A percentile compares a stretch with the other conserved stretches of the same genome.
phyloP scores from a whole-genome alignment of 2,329 filamentous ascomycete genomes.

The Colletotrichum limetticola region DNA sequence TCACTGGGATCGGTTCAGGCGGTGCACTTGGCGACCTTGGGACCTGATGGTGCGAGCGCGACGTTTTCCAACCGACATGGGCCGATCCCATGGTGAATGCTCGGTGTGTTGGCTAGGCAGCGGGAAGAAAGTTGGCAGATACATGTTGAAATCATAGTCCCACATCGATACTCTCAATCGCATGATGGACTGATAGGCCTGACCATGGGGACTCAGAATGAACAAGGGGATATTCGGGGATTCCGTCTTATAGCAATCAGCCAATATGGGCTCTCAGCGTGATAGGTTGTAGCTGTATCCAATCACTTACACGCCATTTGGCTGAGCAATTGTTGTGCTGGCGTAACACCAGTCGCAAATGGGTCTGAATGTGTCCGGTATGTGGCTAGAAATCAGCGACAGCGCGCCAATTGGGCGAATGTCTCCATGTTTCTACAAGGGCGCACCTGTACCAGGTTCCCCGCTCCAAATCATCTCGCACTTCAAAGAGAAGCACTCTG shows the following conservation, averaged over 20 bases:
- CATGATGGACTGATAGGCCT: too few species aligned
- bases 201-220: too few species aligned
- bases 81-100: not conserved
- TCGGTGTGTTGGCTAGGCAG: too few species aligned
- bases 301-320: too few species aligned
- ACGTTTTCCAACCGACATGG: slow-evolving; percentile 25
- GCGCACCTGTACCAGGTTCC: not conserved
- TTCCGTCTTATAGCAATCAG: too few species aligned
- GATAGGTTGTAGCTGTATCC: too few species aligned
- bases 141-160: not conserved
- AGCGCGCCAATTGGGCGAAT: not conserved
- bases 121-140: not conserved
- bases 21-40: slow-evolving; percentile 21
- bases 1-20: slow-evolving; percentile 24
- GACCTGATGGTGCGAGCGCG: slow-evolving; percentile 2
- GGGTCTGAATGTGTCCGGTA: not conserved
- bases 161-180: too few species aligned
- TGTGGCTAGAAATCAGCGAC: not conserved
- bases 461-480: not conserved
- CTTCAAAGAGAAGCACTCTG: not conserved
- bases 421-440: not conserved
- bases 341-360: not conserved
- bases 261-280: too few species aligned
- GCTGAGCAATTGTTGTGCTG: not conserved
- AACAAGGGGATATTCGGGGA: too few species aligned